phyloP scores from a whole-genome alignment of 116 monocot species.

The Iris pallida region DNA sequence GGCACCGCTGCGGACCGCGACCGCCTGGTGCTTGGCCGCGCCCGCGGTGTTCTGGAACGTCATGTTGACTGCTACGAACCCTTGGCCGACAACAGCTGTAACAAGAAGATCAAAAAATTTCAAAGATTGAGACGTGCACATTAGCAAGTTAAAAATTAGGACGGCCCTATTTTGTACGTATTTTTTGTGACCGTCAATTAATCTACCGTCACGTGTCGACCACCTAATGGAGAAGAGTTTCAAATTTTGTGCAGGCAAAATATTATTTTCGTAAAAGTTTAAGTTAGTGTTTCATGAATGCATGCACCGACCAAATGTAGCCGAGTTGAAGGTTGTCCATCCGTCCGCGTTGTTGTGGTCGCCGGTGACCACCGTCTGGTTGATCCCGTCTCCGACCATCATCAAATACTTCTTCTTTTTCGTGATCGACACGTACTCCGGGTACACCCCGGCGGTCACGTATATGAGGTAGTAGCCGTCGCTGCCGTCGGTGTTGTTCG shows the following conservation, averaged over 20 bases:
- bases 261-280: no score
- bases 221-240: no score
- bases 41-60: conserved; percentile 1
- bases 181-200: no score
- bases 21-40: conserved; percentile 5
- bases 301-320: conserved; percentile 23
- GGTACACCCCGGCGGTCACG: conserved; percentile 9
- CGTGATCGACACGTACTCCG: conserved; percentile 21
- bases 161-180: no score
- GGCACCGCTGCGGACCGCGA: conserved; percentile 1
- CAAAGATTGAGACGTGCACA: background rate
- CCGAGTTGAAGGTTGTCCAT: conserved; percentile 28
- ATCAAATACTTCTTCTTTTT: conserved; percentile 22
- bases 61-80: background rate
- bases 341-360: conserved; percentile 16
- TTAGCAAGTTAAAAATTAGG: background rate
- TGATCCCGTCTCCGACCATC: conserved; percentile 26
- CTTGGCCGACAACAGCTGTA: conserved; percentile 4
- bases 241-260: no score
- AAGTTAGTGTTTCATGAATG: background rate
- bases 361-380: conserved; percentile 21
- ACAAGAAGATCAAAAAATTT: no score
- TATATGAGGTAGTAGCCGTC: conserved; percentile 22
- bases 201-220: no score
- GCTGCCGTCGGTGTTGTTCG: conserved; percentile 12